A percentile compares a stretch with the other conserved stretches of the same genome.
Evolutionary conservation across 1,139 yeast species (phyloP).

Genomic region (Nakaseomyces delphensis): DNA sequence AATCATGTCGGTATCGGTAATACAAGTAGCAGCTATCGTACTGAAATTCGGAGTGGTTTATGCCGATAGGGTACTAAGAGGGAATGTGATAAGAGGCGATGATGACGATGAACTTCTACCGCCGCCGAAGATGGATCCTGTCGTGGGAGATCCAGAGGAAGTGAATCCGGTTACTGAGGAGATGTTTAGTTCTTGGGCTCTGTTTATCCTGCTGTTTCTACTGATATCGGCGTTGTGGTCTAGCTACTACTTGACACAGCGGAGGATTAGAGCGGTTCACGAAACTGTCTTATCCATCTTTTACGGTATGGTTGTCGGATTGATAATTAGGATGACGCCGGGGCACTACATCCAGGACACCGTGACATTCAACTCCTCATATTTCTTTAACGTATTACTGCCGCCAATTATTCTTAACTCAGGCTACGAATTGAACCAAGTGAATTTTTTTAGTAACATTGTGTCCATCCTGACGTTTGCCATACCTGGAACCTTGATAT

Average conservation of each 20-base stretch:
- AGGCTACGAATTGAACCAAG: constrained; percentile 94
- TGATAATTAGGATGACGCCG: constrained; percentile 80
- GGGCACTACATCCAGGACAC: constrained; percentile 97
- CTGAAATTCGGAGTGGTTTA: neutral
- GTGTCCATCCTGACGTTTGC: constrained; percentile 92
- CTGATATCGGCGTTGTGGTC: constrained; percentile 91
- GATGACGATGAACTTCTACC: constrained; percentile 2
- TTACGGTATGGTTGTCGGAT: constrained; percentile 93
- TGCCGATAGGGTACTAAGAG: neutral
- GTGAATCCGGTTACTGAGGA: constrained; percentile 92
- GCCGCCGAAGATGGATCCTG: constrained; percentile 9
- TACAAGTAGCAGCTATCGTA: neutral
- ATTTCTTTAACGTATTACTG: constrained; percentile 84
- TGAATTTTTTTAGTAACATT: constrained; percentile 84
- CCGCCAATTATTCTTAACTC: constrained; percentile 96
- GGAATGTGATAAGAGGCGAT: neutral
- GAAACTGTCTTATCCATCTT: constrained; percentile 94
- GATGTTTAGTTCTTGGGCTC: constrained; percentile 94
- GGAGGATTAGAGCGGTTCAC: constrained; percentile 87
- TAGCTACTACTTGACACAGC: constrained; percentile 83
- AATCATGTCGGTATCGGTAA: neutral
- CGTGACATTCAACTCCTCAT: constrained; percentile 87
- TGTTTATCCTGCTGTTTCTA: constrained; percentile 73
- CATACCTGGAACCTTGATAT: constrained; percentile 90
- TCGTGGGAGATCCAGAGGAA: constrained; percentile 30